Evolutionary conservation across 108 stramenopile species (phyloP).

Genomic region (Cyclotella kingstonii): DNA sequence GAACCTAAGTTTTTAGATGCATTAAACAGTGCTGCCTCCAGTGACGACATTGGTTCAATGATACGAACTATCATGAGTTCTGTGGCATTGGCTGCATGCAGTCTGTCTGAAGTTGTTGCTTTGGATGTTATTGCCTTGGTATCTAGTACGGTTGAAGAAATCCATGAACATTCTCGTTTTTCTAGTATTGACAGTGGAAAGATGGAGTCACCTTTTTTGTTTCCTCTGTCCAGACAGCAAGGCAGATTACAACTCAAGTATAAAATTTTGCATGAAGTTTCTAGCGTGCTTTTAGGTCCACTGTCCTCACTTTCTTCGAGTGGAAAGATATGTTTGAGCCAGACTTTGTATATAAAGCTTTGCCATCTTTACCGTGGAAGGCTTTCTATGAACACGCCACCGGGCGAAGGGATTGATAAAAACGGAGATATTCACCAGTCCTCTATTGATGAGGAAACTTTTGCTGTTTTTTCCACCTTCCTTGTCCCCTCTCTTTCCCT

Average conservation of each 20-base stretch:
- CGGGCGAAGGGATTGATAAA: background rate
- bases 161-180: background rate
- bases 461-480: slow-evolving; percentile 47
- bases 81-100: slow-evolving; percentile 28
- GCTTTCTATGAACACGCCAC: background rate
- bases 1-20: too few species aligned
- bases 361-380: slow-evolving; percentile 47
- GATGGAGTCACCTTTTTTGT: background rate
- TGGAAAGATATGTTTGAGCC: slow-evolving; percentile 53
- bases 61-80: slow-evolving; percentile 21
- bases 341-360: slow-evolving; percentile 57
- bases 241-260: slow-evolving; percentile 1
- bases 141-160: slow-evolving; percentile 3
- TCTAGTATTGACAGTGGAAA: background rate
- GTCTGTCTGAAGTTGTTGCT: slow-evolving; percentile 33
- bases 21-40: slow-evolving; percentile 7
- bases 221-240: background rate
- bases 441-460: slow-evolving; percentile 29
- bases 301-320: slow-evolving; percentile 36
- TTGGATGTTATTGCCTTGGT: slow-evolving; percentile 35
- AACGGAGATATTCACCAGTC: slow-evolving; percentile 18
- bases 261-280: slow-evolving; percentile 23
- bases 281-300: slow-evolving; percentile 21
- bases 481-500: slow-evolving; percentile 71
- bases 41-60: slow-evolving; percentile 2